Conservation (phyloP, 208 protist genomes). For the Trypanosomatidae sp. region DNA sequence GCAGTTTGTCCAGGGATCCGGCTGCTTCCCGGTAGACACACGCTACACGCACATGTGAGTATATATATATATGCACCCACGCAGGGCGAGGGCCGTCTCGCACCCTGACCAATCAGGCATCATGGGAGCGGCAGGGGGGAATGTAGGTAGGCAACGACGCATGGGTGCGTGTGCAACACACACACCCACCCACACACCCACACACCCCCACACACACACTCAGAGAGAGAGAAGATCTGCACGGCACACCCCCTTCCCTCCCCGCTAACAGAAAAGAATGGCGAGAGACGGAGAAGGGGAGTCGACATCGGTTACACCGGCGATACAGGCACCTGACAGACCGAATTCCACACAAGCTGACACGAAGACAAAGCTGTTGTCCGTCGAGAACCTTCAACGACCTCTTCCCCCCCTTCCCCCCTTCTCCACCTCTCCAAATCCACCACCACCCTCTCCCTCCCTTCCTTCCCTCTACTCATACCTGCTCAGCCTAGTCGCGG, state of each 20-base stretch:
- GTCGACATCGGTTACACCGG: not conserved
- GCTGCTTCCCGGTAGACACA: not conserved
- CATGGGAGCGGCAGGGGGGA: not conserved
- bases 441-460: too few relatives aligned
- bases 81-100: too few relatives aligned
- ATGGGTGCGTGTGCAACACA: constrained; percentile 7
- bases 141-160: not conserved
- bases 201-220: not conserved
- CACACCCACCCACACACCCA: not conserved
- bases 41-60: too few relatives aligned
- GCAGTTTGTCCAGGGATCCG: not conserved
- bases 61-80: too few relatives aligned
- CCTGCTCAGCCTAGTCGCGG: not conserved
- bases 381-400: not conserved
- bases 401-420: not conserved
- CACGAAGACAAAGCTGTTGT: not conserved
- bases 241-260: not conserved
- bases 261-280: not conserved
- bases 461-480: too few relatives aligned
- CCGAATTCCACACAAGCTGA: not conserved
- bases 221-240: not conserved
- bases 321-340: not conserved
- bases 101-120: too few relatives aligned
- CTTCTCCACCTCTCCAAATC: not conserved
- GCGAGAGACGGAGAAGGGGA: not conserved